Evolutionary conservation across 176 grass and related monocot genomes (phyloP), one percentile per base, ranked within the genome.

Genomic region (Olyra latifolia): DNA sequence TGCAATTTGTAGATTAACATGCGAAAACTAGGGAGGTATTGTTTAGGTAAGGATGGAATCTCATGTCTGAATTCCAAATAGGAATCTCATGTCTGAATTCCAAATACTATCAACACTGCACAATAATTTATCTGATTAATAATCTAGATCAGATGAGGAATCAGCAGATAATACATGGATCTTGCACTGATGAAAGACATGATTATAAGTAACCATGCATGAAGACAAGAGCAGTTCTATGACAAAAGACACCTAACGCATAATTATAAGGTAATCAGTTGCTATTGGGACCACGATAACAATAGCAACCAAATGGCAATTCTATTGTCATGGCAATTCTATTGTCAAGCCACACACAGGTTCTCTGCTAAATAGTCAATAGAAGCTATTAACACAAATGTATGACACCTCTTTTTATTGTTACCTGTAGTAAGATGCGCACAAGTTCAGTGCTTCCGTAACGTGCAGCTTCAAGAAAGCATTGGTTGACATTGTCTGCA

Each of bases 401-500:
- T 5, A 32, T 50, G 16, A 53, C 22, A 68, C 17, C 28, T 76
- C 28, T 60, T 15, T 44, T 35, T 4, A 35, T 35, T 22, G 28
- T 83, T 88, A 97, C 95, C 91, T 97, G 87, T 59, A 97, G 89
- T 76, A 97, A 94, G 80, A 97, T 92, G 53, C 80, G 85, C 19
- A 94, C 95, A 20, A 97, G 95, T 80, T 97, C 91, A 65, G 92
- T 97, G 74, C 92, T 97, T 42, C 95, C 95, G 79, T 94, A 97
- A 42, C 91, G 89, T 59, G 91, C 86, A 77, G 95, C 95, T 89
- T 97, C 95, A 79, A 97, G 89, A 88, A 97, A 94, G 80, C 95
- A 97, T 82, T 94, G 89, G 83, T 97, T 97, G 62, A 97, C 95
- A 89, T 97, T 97, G 57, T 97, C 95, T 54, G 95, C 95, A 15